Base-by-base conservation (phyloP, 2,329 filamentous ascomycete genomes). In the Fusarium tuaranense region DNA sequence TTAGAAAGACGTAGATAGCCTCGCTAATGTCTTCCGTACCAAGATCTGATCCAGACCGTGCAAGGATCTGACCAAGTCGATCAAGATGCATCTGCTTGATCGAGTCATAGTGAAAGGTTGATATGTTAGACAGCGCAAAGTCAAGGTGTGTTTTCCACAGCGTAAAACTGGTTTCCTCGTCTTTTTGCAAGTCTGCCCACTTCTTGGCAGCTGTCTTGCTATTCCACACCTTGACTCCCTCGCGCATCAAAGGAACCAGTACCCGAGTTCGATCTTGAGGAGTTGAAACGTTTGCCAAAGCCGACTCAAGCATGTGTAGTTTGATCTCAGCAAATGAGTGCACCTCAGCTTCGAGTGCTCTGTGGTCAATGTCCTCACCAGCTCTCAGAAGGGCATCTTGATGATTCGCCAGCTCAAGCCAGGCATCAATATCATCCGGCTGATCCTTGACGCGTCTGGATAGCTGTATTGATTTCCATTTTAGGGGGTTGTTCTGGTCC, bases 401-500 rank as follows among this genome's bases (percentile, higher is more conserved):
- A 70, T 97, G 91, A 9, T 91, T 85, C 55, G 96, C 92, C n/a
- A 98, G 86, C 41, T 90, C 87, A 18, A 97, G 82, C 96, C 96
- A 98, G 20, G 91, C 87, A 48, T 91, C 85, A 22, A 94, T 86
- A 78, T 97, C 89, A 7, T 87, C 81, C 1, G 95, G 94, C 25
- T 90, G 82, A 1, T 92, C 86, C 65, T 92, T 91, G 38, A 95
- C 91, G 34, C 82, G 87, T 14, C 88, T 89, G 4, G 88, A 90
- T 9, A 98, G 85, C 62, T 91, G 85, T 0, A 92, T 86, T 16
- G 90, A 91, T 67, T 84, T 88, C 78, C 87, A 84, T 53, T 86
- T 89, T 4, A 89, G 80, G 3, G 88, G 85, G 34, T 87, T 84
- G 60, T 87, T 83, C 10, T 80, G 69, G 22, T 81, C 80, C 20